Conservation (phyloP, 176 grass and related monocot species). For the Hsuehochloa calcarea region DNA sequence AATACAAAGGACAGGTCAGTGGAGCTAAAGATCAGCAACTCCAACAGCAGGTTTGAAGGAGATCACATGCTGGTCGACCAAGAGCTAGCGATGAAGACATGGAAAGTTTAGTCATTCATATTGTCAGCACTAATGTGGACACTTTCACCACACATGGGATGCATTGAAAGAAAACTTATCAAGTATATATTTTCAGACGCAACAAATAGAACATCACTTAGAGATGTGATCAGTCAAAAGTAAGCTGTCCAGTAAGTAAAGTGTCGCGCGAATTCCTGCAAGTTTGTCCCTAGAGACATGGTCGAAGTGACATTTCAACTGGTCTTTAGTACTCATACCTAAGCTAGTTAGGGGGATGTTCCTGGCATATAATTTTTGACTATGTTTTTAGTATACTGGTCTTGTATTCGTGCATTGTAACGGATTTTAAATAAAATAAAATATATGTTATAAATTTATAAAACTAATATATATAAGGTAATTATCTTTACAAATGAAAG, state of each 20-base stretch:
- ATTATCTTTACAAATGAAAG: too few relatives aligned
- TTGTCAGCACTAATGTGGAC: not conserved
- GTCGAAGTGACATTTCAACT: too few relatives aligned
- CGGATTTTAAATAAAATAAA: too few relatives aligned
- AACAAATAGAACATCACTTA: not conserved
- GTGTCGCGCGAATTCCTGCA: too few relatives aligned
- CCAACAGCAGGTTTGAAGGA: not conserved
- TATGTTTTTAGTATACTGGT: too few relatives aligned
- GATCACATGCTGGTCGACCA: not conserved
- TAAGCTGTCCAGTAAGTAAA: not conserved
- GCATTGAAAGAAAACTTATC: not conserved
- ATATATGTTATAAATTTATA: too few relatives aligned
- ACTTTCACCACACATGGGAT: not conserved
- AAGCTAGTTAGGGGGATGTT: too few relatives aligned
- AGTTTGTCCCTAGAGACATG: too few relatives aligned
- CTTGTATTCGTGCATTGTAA: fast-evolving
- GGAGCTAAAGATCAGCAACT: not conserved
- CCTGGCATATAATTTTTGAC: too few relatives aligned
- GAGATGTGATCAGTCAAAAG: not conserved
- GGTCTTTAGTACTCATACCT: too few relatives aligned
- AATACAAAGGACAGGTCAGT: not conserved
- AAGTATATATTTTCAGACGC: not conserved
- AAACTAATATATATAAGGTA: too few relatives aligned
- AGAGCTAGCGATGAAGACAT: not conserved
- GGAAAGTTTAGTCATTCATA: not conserved